Evolutionary conservation across 305 asterid species (phyloP), one percentile per base, ranked within the genome.

Genomic region (Solanum hybrid): DNA sequence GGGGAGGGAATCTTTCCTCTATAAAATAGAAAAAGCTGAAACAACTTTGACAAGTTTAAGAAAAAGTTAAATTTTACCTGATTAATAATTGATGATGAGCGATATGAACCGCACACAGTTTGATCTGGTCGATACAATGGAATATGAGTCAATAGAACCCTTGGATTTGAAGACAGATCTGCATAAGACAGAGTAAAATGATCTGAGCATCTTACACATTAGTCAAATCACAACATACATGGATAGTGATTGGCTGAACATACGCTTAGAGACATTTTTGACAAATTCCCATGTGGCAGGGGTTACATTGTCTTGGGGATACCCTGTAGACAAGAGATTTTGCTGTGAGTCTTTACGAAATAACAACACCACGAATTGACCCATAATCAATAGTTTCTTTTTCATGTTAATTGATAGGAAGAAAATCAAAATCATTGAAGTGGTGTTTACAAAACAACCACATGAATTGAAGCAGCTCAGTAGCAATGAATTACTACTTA

Each of bases 61-160:
- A 80, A 82, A 88, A 78, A 11, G 91, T 34, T 20, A 76, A 86
- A 41, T 78, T 65, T 36, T 93, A 95, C 99, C 97, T 97, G 99
- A 93, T 97, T 97, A 93, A 97, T 97, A 90, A 95, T 89, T 24
- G 95, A 91, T 36, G 99, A 97, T 88, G 94, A 91, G 81, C 99
- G 98, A 91, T 92, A 92, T 87, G 97, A 95, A 90, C 99, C 99
- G 65, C 99, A 97, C 26, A 95, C 92, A 89, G 98, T 97, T 93
- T 92, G 90, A 92, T 96, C 98, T 31, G 96, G 92, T 79, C 99
- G 97, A 93, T 95, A 94, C 89, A 97, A 90, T 65, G 99, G 99
- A 88, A 97, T 97, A 92, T 97, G 99, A 93, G 97, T 97, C 95
- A 97, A 93, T 89, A 97, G 91, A 87, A 97, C 96, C 94, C 97